These are phyloP conservation scores for Fusarium anthophilum DNA, from an alignment of 2,329 filamentous ascomycete species.

Conservation along the genomic window DNA sequence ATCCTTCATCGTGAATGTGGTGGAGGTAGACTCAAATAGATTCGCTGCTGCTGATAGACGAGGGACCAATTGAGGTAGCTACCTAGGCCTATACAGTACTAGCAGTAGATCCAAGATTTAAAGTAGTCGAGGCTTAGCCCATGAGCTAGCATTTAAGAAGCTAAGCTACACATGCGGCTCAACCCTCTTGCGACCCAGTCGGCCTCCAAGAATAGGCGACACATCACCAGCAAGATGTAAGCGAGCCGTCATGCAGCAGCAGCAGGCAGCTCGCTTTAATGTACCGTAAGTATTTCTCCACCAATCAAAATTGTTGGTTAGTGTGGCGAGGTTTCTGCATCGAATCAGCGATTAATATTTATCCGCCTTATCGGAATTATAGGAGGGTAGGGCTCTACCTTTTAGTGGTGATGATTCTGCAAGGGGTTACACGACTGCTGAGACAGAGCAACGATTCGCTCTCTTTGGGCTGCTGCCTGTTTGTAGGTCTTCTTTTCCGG, in stretches of 20 bases:
- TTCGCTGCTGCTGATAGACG: background rate
- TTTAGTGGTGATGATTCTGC: background rate
- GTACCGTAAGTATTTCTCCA: background rate
- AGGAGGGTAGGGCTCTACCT: background rate
- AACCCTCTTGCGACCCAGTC: background rate
- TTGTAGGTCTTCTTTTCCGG: background rate
- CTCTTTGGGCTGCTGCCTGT: background rate
- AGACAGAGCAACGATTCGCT: fast-evolving
- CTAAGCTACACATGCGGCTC: background rate
- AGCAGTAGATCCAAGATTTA: background rate
- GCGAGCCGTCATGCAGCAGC: background rate
- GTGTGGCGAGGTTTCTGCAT: background rate
- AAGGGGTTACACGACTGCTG: background rate
- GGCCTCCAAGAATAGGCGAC: background rate
- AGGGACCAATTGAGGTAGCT: background rate
- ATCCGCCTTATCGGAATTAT: background rate
- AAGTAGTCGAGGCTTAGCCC: background rate
- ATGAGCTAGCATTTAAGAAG: background rate
- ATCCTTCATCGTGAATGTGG: background rate
- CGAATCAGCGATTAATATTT: background rate
- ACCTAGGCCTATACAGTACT: background rate
- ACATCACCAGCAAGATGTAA: background rate
- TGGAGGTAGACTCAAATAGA: background rate
- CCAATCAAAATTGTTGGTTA: background rate
- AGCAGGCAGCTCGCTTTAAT: too few species aligned